Percentiles rank a stretch among this genome's conserved stretches.
These are phyloP conservation scores for Hypocrella siamensis DNA, from an alignment of 2,329 filamentous ascomycete genomes.

Conservation along the genomic window DNA sequence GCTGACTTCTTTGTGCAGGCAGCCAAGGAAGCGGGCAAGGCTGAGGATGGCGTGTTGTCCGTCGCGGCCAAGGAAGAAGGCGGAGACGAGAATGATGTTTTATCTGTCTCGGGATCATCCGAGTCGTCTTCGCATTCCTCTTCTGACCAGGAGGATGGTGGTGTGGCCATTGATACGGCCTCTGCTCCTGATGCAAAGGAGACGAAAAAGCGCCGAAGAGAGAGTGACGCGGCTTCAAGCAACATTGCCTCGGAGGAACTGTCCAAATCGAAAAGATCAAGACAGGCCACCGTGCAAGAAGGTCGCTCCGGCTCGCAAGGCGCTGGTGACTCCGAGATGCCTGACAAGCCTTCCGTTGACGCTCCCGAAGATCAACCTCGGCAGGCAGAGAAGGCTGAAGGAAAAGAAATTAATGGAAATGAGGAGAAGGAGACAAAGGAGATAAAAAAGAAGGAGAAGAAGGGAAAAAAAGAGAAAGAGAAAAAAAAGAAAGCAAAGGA, in stretches of 20 bases:
- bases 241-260: constrained; percentile 6
- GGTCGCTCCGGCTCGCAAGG: background rate
- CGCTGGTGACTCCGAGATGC: background rate
- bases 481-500: constrained; percentile 5
- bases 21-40: too few species aligned
- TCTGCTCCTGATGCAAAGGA: constrained; percentile 12
- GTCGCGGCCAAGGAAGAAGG: constrained; percentile 9
- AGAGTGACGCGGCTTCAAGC: constrained; percentile 13
- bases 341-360: background rate
- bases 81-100: constrained; percentile 2
- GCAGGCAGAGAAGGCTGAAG: background rate
- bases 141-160: constrained; percentile 10
- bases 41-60: constrained; percentile 1
- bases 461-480: constrained; percentile 7
- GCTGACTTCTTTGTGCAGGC: background rate
- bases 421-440: constrained; percentile 7
- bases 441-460: constrained; percentile 7
- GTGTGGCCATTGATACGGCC: constrained; percentile 7
- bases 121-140: constrained; percentile 7
- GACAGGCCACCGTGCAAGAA: background rate
- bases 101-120: constrained; percentile 6
- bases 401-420: constrained; percentile 5
- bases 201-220: constrained; percentile 11
- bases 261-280: background rate
- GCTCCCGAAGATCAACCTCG: background rate